These are phyloP conservation scores for Leccinum olivaceopallidum DNA, from an alignment of 768 basidiomycete species.

Conservation along the genomic window DNA sequence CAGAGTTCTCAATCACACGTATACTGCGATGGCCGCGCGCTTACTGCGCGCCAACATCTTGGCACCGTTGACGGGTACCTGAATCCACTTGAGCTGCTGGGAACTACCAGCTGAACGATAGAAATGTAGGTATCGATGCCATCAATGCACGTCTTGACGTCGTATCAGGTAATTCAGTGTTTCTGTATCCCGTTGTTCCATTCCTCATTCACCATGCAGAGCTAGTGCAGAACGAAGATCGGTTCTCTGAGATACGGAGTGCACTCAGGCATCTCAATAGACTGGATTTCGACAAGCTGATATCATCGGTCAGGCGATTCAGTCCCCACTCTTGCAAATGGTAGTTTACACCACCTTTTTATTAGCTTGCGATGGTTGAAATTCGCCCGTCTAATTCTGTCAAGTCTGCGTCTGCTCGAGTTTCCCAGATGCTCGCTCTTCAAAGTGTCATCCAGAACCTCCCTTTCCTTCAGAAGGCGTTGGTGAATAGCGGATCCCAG, in stretches of 20 bases:
- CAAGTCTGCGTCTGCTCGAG: conserved; percentile 66
- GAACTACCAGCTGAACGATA: not conserved
- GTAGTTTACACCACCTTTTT: not conserved
- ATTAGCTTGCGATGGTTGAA: conserved; percentile 69
- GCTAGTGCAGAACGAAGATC: conserved; percentile 73
- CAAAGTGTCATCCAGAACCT: conserved; percentile 70
- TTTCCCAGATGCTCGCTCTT: conserved; percentile 78
- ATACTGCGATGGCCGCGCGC: conserved; percentile 87
- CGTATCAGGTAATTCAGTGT: conserved; percentile 61
- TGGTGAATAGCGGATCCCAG: conserved; percentile 56
- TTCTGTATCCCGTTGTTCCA: not conserved
- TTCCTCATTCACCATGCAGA: conserved; percentile 43
- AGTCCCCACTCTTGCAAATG: not conserved
- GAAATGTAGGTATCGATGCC: conserved; percentile 37
- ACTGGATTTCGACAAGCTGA: conserved; percentile 87
- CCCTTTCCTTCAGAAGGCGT: conserved; percentile 60
- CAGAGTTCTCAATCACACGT: conserved; percentile 78
- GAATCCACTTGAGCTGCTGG: not conserved
- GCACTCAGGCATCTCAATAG: conserved; percentile 73
- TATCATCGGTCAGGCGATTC: conserved; percentile 53
- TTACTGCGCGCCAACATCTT: conserved; percentile 81
- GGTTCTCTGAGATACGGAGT: conserved; percentile 64
- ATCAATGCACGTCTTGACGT: conserved; percentile 85
- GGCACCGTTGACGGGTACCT: conserved; percentile 71
- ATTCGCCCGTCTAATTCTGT: conserved; percentile 51